These are phyloP conservation scores for Xylaria multiplex DNA, from an alignment of 2,329 filamentous ascomycete genomes.

Conservation along the genomic window DNA sequence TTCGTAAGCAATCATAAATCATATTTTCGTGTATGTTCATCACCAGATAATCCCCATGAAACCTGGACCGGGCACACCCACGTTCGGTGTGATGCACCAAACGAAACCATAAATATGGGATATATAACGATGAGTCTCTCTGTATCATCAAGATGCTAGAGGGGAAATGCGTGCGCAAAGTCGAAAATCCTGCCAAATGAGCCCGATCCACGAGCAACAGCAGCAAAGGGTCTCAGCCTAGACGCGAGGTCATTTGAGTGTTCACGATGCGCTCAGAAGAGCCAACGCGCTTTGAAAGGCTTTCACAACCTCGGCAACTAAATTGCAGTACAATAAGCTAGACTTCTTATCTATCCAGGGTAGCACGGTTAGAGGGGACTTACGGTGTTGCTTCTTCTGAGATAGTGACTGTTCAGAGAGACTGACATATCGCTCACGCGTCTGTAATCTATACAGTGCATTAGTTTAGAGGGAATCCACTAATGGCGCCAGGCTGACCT, in stretches of 20 bases:
- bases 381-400: slow-evolving; percentile 83
- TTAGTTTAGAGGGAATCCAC: slow-evolving; percentile 25
- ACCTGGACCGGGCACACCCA: background rate
- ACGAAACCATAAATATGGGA: background rate
- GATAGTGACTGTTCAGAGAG: slow-evolving; percentile 76
- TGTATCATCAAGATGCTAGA: background rate
- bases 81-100: slow-evolving; percentile 10
- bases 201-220: background rate
- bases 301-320: slow-evolving; percentile 67
- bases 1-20: slow-evolving; percentile 29
- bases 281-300: slow-evolving; percentile 72
- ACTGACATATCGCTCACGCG: slow-evolving; percentile 79
- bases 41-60: slow-evolving; percentile 7
- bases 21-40: slow-evolving; percentile 30
- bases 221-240: background rate
- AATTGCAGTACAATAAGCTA: slow-evolving; percentile 26
- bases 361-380: slow-evolving; percentile 50
- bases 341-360: slow-evolving; percentile 39
- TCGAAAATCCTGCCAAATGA: background rate
- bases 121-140: background rate
- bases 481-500: slow-evolving; percentile 61
- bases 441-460: slow-evolving; percentile 70
- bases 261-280: slow-evolving; percentile 55
- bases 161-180: background rate
- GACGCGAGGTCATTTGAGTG: background rate